Conservation (phyloP, 805 yeast species). For the Wickerhamiella cacticola region DNA sequence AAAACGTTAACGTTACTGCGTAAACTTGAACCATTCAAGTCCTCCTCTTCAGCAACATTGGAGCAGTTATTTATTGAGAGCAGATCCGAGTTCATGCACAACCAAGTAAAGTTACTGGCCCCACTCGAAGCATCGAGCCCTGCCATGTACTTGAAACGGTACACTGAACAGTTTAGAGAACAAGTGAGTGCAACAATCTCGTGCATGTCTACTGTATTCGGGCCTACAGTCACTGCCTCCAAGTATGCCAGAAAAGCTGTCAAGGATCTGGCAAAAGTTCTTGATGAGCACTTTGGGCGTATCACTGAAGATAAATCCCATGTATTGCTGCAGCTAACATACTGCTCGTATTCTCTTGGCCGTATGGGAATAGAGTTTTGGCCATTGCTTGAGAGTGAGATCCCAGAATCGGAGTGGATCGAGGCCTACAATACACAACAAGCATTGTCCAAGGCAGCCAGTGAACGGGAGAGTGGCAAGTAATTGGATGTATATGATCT, state of each 20-base stretch:
- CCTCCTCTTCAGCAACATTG: constrained; percentile 26
- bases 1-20: constrained; percentile 67
- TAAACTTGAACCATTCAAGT: constrained; percentile 36
- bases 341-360: constrained; percentile 77
- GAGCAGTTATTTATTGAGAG: constrained; percentile 55
- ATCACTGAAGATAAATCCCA: constrained; percentile 38
- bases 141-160: constrained; percentile 59
- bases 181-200: constrained; percentile 63
- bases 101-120: constrained; percentile 44
- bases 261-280: constrained; percentile 19
- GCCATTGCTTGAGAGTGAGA: constrained; percentile 23
- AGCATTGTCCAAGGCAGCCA: constrained; percentile 11
- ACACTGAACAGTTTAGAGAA: constrained; percentile 75
- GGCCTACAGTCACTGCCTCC: constrained; percentile 26
- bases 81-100: constrained; percentile 52
- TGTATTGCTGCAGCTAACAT: constrained; percentile 66
- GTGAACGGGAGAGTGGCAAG: neutral
- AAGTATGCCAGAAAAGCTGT: constrained; percentile 25
- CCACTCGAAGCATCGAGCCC: constrained; percentile 46
- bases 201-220: constrained; percentile 52
- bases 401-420: constrained; percentile 35
- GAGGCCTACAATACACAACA: constrained; percentile 36
- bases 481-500: neutral
- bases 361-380: constrained; percentile 63
- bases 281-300: constrained; percentile 22